phyloP scores from a whole-genome alignment of 2,329 filamentous ascomycete species.

The Alternaria panax region DNA sequence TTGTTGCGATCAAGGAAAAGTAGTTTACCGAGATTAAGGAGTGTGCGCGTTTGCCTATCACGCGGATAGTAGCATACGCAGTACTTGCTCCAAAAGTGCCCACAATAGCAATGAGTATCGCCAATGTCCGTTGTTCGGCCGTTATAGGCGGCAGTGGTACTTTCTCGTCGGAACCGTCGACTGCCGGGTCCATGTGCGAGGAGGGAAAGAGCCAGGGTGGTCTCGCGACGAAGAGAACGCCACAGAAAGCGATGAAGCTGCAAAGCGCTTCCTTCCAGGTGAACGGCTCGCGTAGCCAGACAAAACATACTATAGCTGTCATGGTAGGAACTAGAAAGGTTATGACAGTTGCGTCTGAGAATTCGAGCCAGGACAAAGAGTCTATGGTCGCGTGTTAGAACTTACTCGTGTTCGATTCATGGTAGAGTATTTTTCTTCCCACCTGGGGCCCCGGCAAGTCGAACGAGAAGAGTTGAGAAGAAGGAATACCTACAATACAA shows the following conservation, averaged over 20 bases:
- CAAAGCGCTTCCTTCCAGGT: slow-evolving; percentile 78
- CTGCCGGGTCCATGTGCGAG: slow-evolving; percentile 27
- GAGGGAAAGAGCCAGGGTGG: slow-evolving; percentile 64
- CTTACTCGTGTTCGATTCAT: not conserved
- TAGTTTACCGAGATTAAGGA: slow-evolving; percentile 83
- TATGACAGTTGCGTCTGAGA: slow-evolving; percentile 85
- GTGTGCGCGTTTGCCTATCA: slow-evolving; percentile 79
- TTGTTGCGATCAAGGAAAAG: slow-evolving; percentile 72
- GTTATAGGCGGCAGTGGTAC: slow-evolving; percentile 47
- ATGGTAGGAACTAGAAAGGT: slow-evolving; percentile 82
- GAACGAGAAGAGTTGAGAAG: not conserved
- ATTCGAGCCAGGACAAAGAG: slow-evolving; percentile 75
- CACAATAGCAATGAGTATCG: slow-evolving; percentile 72
- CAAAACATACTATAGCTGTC: slow-evolving; percentile 78
- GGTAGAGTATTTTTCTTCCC: not conserved
- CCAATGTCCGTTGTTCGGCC: slow-evolving; percentile 69
- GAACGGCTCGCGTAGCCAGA: slow-evolving; percentile 76
- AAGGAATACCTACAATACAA: slow-evolving; percentile 33
- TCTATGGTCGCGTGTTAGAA: slow-evolving; percentile 43
- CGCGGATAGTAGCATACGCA: slow-evolving; percentile 76
- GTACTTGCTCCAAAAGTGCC: slow-evolving; percentile 71
- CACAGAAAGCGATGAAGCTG: slow-evolving; percentile 73
- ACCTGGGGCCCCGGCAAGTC: not conserved
- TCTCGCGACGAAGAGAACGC: slow-evolving; percentile 81
- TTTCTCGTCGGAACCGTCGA: slow-evolving; percentile 39